These are phyloP conservation scores for Pluteus cervinus DNA, from an alignment of 768 basidiomycete species.

Conservation along the genomic window DNA sequence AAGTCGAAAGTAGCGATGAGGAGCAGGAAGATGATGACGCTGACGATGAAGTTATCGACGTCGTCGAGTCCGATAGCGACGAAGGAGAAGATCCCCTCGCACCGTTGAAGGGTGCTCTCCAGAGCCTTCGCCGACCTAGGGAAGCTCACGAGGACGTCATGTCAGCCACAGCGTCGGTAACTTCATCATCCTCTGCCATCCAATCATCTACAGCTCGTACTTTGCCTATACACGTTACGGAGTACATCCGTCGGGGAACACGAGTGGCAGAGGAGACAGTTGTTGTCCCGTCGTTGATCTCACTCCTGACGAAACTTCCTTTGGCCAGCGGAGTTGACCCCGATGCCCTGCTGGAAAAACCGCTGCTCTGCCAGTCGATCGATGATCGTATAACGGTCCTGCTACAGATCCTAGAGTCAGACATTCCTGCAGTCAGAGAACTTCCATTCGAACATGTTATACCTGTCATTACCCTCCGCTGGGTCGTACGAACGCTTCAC, in stretches of 20 bases:
- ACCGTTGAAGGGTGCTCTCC: conserved; percentile 61
- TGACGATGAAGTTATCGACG: conserved; percentile 63
- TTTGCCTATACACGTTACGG: conserved; percentile 29
- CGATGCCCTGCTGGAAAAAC: conserved; percentile 47
- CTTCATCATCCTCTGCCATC: conserved; percentile 29
- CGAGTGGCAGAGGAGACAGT: conserved; percentile 56
- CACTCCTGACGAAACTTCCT: conserved; percentile 43
- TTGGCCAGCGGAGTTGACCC: conserved; percentile 44
- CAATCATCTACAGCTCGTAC: too few species aligned
- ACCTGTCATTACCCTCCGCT: conserved; percentile 54
- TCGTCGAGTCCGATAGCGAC: conserved; percentile 55
- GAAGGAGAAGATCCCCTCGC: conserved; percentile 54
- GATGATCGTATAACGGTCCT: too few species aligned
- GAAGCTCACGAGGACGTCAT: conserved; percentile 19
- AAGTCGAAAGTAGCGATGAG: background rate
- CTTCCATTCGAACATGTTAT: conserved; percentile 42
- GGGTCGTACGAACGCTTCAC: conserved; percentile 49
- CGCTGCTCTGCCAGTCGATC: too few species aligned
- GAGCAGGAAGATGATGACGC: conserved; percentile 27
- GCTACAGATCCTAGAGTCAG: conserved; percentile 50
- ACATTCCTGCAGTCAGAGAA: conserved; percentile 37
- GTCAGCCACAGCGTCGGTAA: conserved; percentile 18
- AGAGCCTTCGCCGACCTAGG: conserved; percentile 47
- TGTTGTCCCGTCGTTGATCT: conserved; percentile 39
- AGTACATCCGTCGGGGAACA: conserved; percentile 67